Base-by-base conservation (phyloP, 495 filamentous ascomycete species). In the Aspergillus diversus region DNA sequence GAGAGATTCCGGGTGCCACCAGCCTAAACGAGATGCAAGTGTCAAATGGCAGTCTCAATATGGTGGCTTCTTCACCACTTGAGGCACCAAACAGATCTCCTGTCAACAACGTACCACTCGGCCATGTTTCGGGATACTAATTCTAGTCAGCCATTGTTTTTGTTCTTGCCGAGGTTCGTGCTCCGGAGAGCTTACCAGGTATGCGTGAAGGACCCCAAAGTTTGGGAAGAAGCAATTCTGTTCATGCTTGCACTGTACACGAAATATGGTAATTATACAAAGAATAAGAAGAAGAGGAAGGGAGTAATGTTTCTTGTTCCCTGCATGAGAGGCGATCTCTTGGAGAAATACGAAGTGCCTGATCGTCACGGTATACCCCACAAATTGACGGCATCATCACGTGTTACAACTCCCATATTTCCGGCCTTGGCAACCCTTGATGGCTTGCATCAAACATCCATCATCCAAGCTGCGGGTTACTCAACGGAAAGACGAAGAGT, bases 121-220 rank as follows among this genome's bases (percentile, higher is more conserved):
- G 21, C 15, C 31, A n/a, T 46, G n/a, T 33, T 48, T 54, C 8
- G 27, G 50, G 33, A 47, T 55, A 48, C 53, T 57, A 43, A 35
- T 33, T 33, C 16, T 46, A 7, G 47, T 63, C 55, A 59, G 48
- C 37, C 16, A 31, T 35, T 31, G n/a, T 34, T 57, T 16, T 42
- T 33, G 7, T 35, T 16, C 17, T 37, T 55, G 32, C 33, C 5
- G 21, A 42, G 11, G 47, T 5, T 17, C 2, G 21, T 7, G 5
- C 13, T 15, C 5, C 33, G n/a, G n/a, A 55, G 13, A 21, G 1
- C 58, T 43, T 61, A 66, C 63, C 54, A 34, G 15, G 54, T 37
- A 59, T 16, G n/a, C 21, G 35, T 66, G 27, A 54, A 39, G 39
- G 55, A 39, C 32, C 55, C 37, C 50, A 63, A 17, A 42, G 50